Base-by-base conservation (phyloP, 2,329 filamentous ascomycete genomes). In the Fusarium sulawesiense region DNA sequence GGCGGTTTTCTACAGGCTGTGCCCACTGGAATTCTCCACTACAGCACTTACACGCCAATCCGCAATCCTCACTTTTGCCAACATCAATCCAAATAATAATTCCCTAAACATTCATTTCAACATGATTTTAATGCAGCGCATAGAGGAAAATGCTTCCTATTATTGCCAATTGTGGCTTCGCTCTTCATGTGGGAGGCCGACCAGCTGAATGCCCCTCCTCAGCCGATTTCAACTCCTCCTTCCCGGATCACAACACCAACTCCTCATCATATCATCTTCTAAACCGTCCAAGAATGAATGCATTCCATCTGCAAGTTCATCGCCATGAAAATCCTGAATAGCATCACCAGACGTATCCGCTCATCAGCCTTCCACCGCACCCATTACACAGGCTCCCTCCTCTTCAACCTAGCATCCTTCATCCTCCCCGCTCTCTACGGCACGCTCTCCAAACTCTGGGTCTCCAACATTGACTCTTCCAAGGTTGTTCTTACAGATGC, bases 391-490 rank as follows among this genome's bases (percentile, higher is more conserved):
- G 89, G 88, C 1, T 86, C 88, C 0, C 79, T 92, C 0, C 56
- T 86, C 16, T 90, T 92, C 81, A 93, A 93, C 72, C 59, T 89
- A 12, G 82, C 77, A 48, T 83, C 89, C 2, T 92, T 92, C 76
- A 76, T 88, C 3, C 84, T 93, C 0, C 91, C 89, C 1, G 90
- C 90, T 0, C 80, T 93, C 1, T 92, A 93, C 73, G 78, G 79
- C 34, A 93, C 91, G 0, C 83, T 93, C 0, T 86, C 86, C 50
- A 93, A 93, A 73, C 82, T 92, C 20, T 93, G 90, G 91, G 85
- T 93, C 4, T 89, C 90, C 4, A 85, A 85, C 57, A 91, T 93
- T 58, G 88, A 92, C 76, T 79, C 86, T 0, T 86, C 83, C 2
- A 76, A 78, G 69, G 77, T 80, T 10, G 77, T 78, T 3, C 78